phyloP scores from a whole-genome alignment of 1,284 basidiomycete species.

The Boletellus dicymbophilus region DNA sequence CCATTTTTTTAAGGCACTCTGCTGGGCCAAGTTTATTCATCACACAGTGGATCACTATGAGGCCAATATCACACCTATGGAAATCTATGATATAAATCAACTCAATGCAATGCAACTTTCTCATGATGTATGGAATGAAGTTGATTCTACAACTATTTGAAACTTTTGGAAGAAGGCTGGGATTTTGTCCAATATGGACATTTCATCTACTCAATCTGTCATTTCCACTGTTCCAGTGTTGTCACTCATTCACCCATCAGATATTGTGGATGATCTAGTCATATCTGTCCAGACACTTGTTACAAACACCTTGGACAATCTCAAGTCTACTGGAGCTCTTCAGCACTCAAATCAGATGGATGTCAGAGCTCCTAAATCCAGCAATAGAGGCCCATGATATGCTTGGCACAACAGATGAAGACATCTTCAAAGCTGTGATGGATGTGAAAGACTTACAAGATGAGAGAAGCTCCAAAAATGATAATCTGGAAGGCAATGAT shows the following conservation, averaged over 20 bases:
- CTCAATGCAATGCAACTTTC: background rate
- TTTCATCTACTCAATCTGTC: background rate
- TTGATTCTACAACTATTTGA: background rate
- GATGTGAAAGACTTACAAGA: background rate
- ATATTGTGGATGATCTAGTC: background rate
- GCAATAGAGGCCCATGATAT: background rate
- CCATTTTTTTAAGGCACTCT: background rate
- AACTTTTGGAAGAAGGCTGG: conserved; percentile 11
- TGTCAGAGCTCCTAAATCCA: conserved; percentile 2
- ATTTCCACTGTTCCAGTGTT: background rate
- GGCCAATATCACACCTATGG: background rate
- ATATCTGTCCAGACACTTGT: background rate
- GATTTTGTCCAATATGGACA: background rate
- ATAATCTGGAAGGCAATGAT: too few species aligned
- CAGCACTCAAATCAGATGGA: conserved; percentile 4
- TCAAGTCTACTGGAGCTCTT: background rate
- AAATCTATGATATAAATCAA: background rate
- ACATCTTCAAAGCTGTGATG: background rate
- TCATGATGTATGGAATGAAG: background rate
- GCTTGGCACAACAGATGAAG: background rate
- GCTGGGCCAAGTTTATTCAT: background rate
- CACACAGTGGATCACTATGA: background rate
- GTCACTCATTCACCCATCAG: background rate
- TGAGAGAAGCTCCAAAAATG: too few species aligned
- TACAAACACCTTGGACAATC: background rate